Evolutionary conservation across 495 filamentous ascomycete species (phyloP), one percentile per base, ranked within the genome.

Genomic region (Hypoxylon subgilvum): DNA sequence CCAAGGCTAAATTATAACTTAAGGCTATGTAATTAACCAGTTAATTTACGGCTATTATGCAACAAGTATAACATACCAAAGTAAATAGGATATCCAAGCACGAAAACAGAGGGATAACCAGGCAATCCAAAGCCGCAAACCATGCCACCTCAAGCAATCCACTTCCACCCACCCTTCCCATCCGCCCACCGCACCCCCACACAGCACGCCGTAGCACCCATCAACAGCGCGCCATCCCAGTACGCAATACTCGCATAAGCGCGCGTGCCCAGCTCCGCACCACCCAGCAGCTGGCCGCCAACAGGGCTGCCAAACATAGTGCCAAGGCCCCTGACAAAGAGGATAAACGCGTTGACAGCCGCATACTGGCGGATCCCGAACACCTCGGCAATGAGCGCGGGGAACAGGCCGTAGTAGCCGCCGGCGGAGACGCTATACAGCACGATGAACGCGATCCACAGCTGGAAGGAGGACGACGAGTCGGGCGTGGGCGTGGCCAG

Each of bases 331-430:
- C 80, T 69, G n/a, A 85, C 71, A 13, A 84, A 77, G 46, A 83
- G 79, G 19, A 86, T 72, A 19, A 82, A 83, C 0, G 80, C 79
- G 55, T 83, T 86, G 0, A 86, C 82, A 1, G 79, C 79, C 0
- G 81, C 82, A 53, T 83, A 86, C 16, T 79, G 76, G 51, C 79
- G 74, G 10, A 84, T 81, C 1, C 82, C 80, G 58, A 84, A 86
- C 7, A 86, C 73, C 52, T 86, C 83, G 25, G 78, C 77, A 40
- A 83, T 71, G 6, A 79, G 76, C 18, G 75, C 76, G 3, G 76
- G 74, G 42, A 80, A 76, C 32, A 79, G 58, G 13, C 67, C 73
- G 51, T 77, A 76, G 42, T 79, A 80, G 5, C 73, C 81, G 12
- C 76, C 75, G n/a, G 73, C 74, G 17, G 80, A 78, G 30, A 76